Percentiles rank a stretch among this genome's conserved stretches.
Evolutionary conservation across 306 rosid genomes (phyloP).

Genomic region (Hippophae rhamnoides): DNA sequence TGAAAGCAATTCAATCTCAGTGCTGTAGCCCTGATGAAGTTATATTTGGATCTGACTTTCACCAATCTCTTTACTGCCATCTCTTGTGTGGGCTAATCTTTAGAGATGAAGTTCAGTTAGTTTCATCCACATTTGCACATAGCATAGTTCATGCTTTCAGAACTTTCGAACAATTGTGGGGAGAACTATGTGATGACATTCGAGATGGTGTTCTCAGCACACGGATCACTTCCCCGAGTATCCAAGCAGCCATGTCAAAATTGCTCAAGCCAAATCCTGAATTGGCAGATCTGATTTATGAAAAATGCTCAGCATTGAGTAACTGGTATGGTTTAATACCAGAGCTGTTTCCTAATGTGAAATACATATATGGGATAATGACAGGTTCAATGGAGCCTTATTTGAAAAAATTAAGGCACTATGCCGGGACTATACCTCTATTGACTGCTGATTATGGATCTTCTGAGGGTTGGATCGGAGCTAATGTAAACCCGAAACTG

Average conservation of each 20-base stretch:
- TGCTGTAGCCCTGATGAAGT: constrained; percentile 71
- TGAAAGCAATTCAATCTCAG: constrained; percentile 42
- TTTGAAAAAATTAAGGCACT: constrained; percentile 59
- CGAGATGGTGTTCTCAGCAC: constrained; percentile 46
- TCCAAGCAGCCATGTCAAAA: constrained; percentile 53
- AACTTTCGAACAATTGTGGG: constrained; percentile 61
- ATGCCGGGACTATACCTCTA: constrained; percentile 58
- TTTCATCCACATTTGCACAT: constrained; percentile 60
- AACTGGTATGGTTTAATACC: constrained; percentile 75
- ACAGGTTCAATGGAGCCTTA: constrained; percentile 86
- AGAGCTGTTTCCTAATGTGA: constrained; percentile 58
- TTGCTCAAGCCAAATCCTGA: constrained; percentile 66
- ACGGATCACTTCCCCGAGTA: constrained; percentile 33
- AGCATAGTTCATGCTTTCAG: constrained; percentile 62
- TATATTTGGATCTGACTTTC: constrained; percentile 61
- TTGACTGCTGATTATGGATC: constrained; percentile 86
- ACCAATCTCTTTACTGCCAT: constrained; percentile 75
- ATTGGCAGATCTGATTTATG: constrained; percentile 42
- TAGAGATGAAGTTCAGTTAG: constrained; percentile 44
- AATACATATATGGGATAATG: constrained; percentile 66
- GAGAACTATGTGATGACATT: constrained; percentile 55
- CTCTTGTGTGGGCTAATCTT: constrained; percentile 67
- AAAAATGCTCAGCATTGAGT: constrained; percentile 43
- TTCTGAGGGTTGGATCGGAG: constrained; percentile 84
- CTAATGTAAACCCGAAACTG: constrained; percentile 52